These are phyloP conservation scores for Xylariaceae sp. DNA, from an alignment of 2,329 filamentous ascomycete genomes.

Conservation along the genomic window DNA sequence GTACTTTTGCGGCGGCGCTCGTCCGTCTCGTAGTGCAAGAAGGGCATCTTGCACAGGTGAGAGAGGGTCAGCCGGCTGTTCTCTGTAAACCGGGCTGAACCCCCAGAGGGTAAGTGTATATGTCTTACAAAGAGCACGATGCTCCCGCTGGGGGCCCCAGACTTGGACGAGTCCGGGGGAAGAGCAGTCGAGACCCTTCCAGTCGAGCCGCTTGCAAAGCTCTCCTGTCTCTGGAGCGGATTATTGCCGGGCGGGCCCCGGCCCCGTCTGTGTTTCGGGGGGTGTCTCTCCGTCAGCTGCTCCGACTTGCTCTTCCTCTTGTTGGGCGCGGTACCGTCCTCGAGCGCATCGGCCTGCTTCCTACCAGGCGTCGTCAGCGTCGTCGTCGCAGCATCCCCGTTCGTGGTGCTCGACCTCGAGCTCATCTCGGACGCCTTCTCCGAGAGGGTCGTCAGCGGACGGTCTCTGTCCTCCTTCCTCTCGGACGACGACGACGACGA, in stretches of 20 bases:
- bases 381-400: constrained; percentile 8
- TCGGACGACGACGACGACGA: too few species aligned
- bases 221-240: constrained; percentile 26
- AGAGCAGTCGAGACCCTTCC: constrained; percentile 12
- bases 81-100: background rate
- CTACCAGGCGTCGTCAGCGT: constrained; percentile 5
- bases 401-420: constrained; percentile 11
- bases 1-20: constrained; percentile 42
- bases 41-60: constrained; percentile 58
- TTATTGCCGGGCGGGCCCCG: constrained; percentile 31
- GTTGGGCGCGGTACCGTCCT: constrained; percentile 14
- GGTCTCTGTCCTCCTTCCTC: constrained; percentile 24
- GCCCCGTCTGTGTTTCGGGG: constrained; percentile 22
- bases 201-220: constrained; percentile 10
- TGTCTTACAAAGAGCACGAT: constrained; percentile 29
- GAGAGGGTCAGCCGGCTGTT: too few species aligned
- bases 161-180: constrained; percentile 22
- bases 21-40: constrained; percentile 57
- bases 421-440: constrained; percentile 22
- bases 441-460: constrained; percentile 19
- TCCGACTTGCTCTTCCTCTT: constrained; percentile 31
- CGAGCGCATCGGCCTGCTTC: constrained; percentile 9
- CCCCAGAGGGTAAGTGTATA: background rate
- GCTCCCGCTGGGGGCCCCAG: constrained; percentile 25
- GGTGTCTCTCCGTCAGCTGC: constrained; percentile 28